Evolutionary conservation across 2,329 filamentous ascomycete genomes (phyloP).

Genomic region (Trichoderma citrinoviride): DNA sequence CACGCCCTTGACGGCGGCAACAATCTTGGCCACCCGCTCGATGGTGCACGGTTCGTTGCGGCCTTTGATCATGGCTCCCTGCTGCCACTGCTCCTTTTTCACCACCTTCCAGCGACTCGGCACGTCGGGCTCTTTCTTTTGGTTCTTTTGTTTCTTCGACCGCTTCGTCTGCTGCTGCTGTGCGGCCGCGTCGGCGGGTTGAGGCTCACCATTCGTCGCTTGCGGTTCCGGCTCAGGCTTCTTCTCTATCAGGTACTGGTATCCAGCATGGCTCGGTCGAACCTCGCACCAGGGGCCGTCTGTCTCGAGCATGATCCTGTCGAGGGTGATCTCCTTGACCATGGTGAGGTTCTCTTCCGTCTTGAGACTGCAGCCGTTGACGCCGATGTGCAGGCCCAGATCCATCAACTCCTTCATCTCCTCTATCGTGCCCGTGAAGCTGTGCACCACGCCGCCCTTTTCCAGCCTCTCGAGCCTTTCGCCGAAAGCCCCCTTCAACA

Average conservation of each 20-base stretch:
- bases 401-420: slow-evolving; percentile 81
- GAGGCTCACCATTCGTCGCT: slow-evolving; percentile 27
- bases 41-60: slow-evolving; percentile 92
- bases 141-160: slow-evolving; percentile 46
- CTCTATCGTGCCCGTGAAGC: slow-evolving; percentile 83
- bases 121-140: slow-evolving; percentile 63
- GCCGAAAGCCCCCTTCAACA: slow-evolving; percentile 61
- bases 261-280: slow-evolving; percentile 80
- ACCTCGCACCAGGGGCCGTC: slow-evolving; percentile 99
- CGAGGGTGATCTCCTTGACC: slow-evolving; percentile 73
- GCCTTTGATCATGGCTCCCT: slow-evolving; percentile 88
- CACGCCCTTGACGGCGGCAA: slow-evolving; percentile 82
- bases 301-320: slow-evolving; percentile 88
- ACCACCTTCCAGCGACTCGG: slow-evolving; percentile 74
- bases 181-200: slow-evolving; percentile 21
- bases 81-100: slow-evolving; percentile 94
- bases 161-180: slow-evolving; percentile 32
- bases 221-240: slow-evolving; percentile 31
- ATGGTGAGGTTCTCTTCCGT: slow-evolving; percentile 87
- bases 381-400: slow-evolving; percentile 83
- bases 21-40: slow-evolving; percentile 78
- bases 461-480: slow-evolving; percentile 63
- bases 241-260: slow-evolving; percentile 59
- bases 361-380: slow-evolving; percentile 96
- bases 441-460: slow-evolving; percentile 83